Evolutionary conservation across 225 moss, liverwort and hornwort species (phyloP).

Genomic region (Thuidium tamariscinum): DNA sequence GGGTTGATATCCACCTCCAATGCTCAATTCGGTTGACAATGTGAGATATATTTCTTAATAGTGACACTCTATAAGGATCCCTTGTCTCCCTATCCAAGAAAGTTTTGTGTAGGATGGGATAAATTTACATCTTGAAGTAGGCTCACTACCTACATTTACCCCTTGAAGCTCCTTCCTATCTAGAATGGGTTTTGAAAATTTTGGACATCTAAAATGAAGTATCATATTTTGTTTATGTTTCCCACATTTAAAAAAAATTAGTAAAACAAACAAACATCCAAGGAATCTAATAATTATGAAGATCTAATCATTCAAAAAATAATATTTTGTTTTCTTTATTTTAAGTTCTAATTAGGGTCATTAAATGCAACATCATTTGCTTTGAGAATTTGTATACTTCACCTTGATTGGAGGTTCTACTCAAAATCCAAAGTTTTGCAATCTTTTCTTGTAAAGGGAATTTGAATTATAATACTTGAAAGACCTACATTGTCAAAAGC

Average conservation of each 20-base stretch:
- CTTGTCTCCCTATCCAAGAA: not conserved
- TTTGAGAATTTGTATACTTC: not conserved
- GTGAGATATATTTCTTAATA: not conserved
- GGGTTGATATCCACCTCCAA: not conserved
- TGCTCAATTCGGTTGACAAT: not conserved
- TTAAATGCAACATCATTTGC: fast-evolving
- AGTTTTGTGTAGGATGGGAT: not conserved
- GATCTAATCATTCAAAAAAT: not conserved
- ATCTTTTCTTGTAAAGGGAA: fast-evolving
- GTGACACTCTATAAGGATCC: not conserved
- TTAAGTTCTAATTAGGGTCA: fast-evolving
- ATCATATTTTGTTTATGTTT: not conserved
- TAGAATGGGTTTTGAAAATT: not conserved
- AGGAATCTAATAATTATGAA: not conserved
- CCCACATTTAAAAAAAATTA: not conserved
- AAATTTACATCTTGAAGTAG: not conserved
- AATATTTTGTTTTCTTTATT: fast-evolving
- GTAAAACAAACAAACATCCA: fast-evolving
- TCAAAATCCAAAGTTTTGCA: not conserved
- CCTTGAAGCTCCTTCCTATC: not conserved
- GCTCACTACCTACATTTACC: not conserved
- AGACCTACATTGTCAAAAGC: not conserved
- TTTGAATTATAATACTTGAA: not conserved
- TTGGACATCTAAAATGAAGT: not conserved
- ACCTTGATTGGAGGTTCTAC: not conserved